phyloP scores from a whole-genome alignment of 768 basidiomycete species.

The Gautieria morchelliformis region DNA sequence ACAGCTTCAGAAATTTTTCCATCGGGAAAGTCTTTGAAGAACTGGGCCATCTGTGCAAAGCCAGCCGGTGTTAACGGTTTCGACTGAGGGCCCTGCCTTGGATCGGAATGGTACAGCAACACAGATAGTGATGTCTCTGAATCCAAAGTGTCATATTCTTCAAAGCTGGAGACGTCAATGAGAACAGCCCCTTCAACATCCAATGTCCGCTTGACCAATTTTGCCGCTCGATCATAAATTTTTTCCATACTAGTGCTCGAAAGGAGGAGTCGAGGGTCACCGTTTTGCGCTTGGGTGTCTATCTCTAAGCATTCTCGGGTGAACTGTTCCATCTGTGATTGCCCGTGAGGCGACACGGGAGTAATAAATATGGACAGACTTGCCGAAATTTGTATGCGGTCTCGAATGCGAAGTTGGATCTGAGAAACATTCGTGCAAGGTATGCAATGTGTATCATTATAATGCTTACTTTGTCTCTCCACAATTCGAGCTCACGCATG shows the following conservation, averaged over 20 bases:
- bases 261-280: constrained; percentile 21
- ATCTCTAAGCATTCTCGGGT: constrained; percentile 92
- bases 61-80: constrained; percentile 58
- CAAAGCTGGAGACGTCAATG: constrained; percentile 86
- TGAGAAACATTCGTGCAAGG: constrained; percentile 16
- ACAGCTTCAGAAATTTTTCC: constrained; percentile 84
- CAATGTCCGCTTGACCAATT: constrained; percentile 79
- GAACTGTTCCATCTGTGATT: constrained; percentile 80
- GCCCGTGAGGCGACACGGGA: not conserved
- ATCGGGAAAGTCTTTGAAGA: constrained; percentile 72
- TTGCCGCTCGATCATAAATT: constrained; percentile 85
- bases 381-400: constrained; percentile 84
- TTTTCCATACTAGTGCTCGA: constrained; percentile 59
- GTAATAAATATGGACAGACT: constrained; percentile 16
- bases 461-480: constrained; percentile 75
- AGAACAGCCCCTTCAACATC: constrained; percentile 90
- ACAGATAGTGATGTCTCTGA: constrained; percentile 56
- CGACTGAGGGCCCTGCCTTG: constrained; percentile 39
- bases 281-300: constrained; percentile 46
- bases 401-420: constrained; percentile 86
- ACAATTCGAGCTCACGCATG: constrained; percentile 93
- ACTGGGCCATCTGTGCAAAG: constrained; percentile 63
- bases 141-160: constrained; percentile 63
- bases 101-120: constrained; percentile 60
- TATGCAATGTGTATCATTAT: not conserved